A percentile compares a stretch with the other conserved stretches of the same genome.
phyloP scores from a whole-genome alignment of 495 filamentous ascomycete species.

The Ascobolus immersus region DNA sequence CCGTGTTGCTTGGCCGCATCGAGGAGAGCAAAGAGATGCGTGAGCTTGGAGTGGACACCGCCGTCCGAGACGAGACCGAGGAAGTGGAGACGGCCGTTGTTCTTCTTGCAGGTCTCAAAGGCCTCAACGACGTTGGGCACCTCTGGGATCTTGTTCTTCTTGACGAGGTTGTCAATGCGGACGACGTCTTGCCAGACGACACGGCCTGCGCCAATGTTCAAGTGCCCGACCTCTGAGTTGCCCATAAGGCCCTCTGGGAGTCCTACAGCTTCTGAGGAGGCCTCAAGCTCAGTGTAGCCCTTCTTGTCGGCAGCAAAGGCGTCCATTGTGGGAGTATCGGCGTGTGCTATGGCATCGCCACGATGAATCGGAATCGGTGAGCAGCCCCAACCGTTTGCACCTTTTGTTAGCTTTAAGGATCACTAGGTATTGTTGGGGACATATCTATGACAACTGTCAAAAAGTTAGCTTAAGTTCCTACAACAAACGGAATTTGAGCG shows the following conservation, averaged over 20 bases:
- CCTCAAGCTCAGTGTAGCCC: conserved; percentile 71
- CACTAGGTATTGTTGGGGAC: conserved; percentile 1
- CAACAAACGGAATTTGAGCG: background rate
- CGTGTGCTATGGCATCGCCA: conserved; percentile 84
- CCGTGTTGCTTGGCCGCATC: conserved; percentile 66
- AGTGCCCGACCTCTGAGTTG: conserved; percentile 90
- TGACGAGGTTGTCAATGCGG: conserved; percentile 83
- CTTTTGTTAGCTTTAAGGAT: conserved; percentile 28
- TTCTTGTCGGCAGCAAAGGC: conserved; percentile 47
- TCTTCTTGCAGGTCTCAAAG: conserved; percentile 57
- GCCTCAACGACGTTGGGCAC: conserved; percentile 53
- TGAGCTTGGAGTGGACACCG: conserved; percentile 89
- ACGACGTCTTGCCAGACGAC: conserved; percentile 99
- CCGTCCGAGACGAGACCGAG: conserved; percentile 78
- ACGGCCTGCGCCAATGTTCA: conserved; percentile 93
- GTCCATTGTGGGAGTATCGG: conserved; percentile 80
- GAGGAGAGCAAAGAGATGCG: conserved; percentile 66
- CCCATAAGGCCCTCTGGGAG: conserved; percentile 95
- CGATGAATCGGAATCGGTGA: conserved; percentile 47
- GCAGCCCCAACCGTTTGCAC: conserved; percentile 97
- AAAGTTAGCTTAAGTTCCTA: background rate
- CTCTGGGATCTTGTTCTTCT: conserved; percentile 58
- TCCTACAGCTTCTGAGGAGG: conserved; percentile 84
- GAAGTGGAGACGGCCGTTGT: conserved; percentile 77
- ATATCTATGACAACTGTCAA: background rate